A percentile compares a stretch with the other conserved stretches of the same genome.
Evolutionary conservation across 208 protist species (phyloP).

Genomic region (Trypanosoma congolense): DNA sequence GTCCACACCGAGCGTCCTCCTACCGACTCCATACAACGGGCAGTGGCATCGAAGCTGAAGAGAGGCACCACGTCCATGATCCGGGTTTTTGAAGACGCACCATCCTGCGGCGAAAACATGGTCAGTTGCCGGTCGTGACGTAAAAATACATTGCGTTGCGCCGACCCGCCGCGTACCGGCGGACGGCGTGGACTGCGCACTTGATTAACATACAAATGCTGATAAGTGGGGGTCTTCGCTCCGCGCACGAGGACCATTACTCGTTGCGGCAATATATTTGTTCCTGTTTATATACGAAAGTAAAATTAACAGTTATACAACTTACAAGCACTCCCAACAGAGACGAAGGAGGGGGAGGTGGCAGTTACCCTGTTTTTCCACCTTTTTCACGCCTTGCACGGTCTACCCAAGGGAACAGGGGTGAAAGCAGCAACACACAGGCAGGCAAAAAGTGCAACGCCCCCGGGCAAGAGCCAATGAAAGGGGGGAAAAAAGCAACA

Average conservation of each 20-base stretch:
- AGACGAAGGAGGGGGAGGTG: too few species aligned
- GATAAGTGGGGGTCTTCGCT: neutral
- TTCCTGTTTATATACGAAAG: constrained; percentile 1
- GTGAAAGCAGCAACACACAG: too few species aligned
- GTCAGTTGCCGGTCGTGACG: neutral
- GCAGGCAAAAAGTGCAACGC: too few species aligned
- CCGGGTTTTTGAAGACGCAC: neutral
- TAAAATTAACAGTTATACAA: too few species aligned
- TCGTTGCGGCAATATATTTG: neutral
- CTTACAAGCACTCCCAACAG: too few species aligned
- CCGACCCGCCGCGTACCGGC: neutral
- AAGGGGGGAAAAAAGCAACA: too few species aligned
- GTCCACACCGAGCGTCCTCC: constrained; percentile 76
- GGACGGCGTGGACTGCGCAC: neutral
- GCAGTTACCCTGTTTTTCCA: too few species aligned
- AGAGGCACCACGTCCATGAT: constrained; percentile 68
- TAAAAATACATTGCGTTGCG: neutral
- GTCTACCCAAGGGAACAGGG: too few species aligned
- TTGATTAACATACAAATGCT: neutral
- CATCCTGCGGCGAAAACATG: neutral
- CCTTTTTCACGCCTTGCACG: too few species aligned
- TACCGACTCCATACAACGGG: constrained; percentile 44
- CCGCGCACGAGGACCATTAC: constrained; percentile 2
- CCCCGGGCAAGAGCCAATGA: too few species aligned
- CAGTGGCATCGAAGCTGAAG: constrained; percentile 41